Base-by-base conservation (phyloP, 495 filamentous ascomycete genomes). In the Annulohypoxylon bovei region DNA sequence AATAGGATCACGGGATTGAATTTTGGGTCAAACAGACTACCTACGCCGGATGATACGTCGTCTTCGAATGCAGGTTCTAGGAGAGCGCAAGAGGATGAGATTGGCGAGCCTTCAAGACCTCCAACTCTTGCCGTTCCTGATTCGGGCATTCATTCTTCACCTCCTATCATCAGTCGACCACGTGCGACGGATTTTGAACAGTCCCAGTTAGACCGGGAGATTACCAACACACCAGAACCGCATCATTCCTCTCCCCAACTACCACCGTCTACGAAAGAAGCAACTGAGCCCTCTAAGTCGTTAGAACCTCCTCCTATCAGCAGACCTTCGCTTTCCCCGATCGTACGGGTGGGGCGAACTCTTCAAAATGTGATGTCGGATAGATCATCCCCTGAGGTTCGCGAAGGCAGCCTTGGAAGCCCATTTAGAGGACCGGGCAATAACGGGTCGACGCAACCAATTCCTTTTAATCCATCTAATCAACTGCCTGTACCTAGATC, bases 1-100 rank as follows among this genome's bases (percentile, higher is more conserved):
- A 67, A 52, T 40, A 67, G 68, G 53, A 60, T 50, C 22, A 71
- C 79, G 72, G 77, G 74, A 35, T 68, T 78, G 53, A 74, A 75
- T 61, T 74, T 77, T 71, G 76, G 77, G 9, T 76, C 78, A 33
- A 78, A 74, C 64, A 82, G 84, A 76, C 78, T 86, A 67, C 79
- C 81, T 74, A 87, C 84, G 44, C 85, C 84, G 52, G 85, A 86
- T 54, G 82, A 86, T 73, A 86, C 84, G 32, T 83, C 84, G 54
- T 86, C 84, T 33, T 84, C 84, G 27, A 73, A 79, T 64, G 76
- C 68, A 16, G 77, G 76, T 55, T 67, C 70, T 46, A 70, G 60
- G 60, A 65, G 59, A 53, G 56, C 64, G 0, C 68, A 49, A 20
- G 66, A 67, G 42, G 70, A 75, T 28, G 73, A 75, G 7, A 7